phyloP scores from a whole-genome alignment of 164 flowering plant species.

The Nymphaea thermarum region DNA sequence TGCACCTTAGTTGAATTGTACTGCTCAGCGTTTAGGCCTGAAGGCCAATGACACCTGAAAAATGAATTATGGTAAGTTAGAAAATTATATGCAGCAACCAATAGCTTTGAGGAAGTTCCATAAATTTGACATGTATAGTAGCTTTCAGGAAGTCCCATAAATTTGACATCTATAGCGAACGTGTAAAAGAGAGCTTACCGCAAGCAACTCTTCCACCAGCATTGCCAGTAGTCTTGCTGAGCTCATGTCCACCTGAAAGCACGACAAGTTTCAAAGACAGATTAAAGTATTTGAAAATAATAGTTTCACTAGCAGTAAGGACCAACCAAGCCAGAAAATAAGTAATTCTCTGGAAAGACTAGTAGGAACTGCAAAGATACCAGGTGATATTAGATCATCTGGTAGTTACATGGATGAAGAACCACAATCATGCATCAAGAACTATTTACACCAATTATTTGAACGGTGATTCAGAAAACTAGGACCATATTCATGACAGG shows the following conservation, averaged over 20 bases:
- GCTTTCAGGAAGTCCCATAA: neutral
- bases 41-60: slow-evolving; percentile 1
- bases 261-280: neutral
- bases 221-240: slow-evolving; percentile 87
- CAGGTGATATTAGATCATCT: too few relatives aligned
- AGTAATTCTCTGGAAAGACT: neutral
- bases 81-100: neutral
- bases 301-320: neutral
- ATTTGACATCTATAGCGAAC: neutral
- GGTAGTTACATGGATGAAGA: neutral
- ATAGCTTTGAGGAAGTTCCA: neutral
- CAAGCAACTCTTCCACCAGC: slow-evolving; percentile 91
- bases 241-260: slow-evolving; percentile 79
- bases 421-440: too few relatives aligned
- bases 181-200: slow-evolving; percentile 31
- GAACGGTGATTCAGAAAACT: too few relatives aligned
- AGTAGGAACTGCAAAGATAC: neutral
- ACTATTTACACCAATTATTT: too few relatives aligned
- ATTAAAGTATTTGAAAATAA: neutral
- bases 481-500: too few relatives aligned
- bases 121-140: neutral
- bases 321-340: neutral
- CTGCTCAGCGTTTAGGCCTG: neutral
- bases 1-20: neutral
- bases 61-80: neutral